These are phyloP conservation scores for Fonsecaea nubica DNA, from an alignment of 2,329 filamentous ascomycete genomes.

Conservation along the genomic window DNA sequence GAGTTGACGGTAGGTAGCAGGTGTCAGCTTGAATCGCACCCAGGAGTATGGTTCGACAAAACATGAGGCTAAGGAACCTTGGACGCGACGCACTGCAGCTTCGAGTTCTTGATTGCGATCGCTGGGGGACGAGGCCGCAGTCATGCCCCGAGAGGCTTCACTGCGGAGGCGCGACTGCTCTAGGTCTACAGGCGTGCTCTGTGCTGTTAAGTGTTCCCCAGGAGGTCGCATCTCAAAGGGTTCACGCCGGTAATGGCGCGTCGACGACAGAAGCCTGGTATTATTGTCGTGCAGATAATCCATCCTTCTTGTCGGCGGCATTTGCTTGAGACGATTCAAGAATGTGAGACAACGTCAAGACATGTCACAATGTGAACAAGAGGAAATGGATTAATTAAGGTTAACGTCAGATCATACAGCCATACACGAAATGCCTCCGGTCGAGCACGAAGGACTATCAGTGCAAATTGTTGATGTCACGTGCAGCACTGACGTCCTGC, in stretches of 20 bases:
- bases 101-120: slow-evolving; percentile 1
- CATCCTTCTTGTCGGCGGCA: not conserved
- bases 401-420: too few species aligned
- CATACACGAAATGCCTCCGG: not conserved
- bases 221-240: not conserved
- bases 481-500: not conserved
- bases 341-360: not conserved
- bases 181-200: not conserved
- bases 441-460: not conserved
- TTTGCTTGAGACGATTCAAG: not conserved
- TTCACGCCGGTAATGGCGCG: not conserved
- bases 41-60: not conserved
- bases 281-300: not conserved
- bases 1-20: not conserved
- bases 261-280: not conserved
- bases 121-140: not conserved
- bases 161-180: not conserved
- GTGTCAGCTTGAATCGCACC: slow-evolving; percentile 2
- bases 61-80: not conserved
- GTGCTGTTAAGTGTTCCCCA: not conserved
- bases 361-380: not conserved
- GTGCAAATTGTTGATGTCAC: not conserved
- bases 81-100: not conserved
- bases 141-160: not conserved
- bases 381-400: too few species aligned